Percentiles rank a stretch among this genome's conserved stretches.
Evolutionary conservation across 1,284 basidiomycete species (phyloP).

Genomic region (Porodaedalea pini): DNA sequence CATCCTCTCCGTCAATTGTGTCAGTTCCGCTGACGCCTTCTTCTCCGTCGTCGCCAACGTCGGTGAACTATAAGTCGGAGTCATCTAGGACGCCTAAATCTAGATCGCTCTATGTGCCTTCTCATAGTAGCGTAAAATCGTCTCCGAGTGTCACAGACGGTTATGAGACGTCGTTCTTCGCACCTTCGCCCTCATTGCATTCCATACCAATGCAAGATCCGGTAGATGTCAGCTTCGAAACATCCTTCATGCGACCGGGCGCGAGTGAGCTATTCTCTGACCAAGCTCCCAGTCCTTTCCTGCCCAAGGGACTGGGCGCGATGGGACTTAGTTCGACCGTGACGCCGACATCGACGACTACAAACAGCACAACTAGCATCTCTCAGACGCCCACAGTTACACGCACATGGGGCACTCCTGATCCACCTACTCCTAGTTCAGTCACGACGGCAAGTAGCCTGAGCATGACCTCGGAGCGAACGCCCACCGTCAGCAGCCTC

Average conservation of each 20-base stretch:
- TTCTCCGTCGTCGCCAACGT: conserved; percentile 16
- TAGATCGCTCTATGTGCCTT: conserved; percentile 15
- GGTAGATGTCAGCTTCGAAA: conserved; percentile 59
- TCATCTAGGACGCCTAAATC: conserved; percentile 9
- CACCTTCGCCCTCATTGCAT: conserved; percentile 60
- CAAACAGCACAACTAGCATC: conserved; percentile 3
- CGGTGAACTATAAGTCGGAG: neutral
- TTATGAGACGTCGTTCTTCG: conserved; percentile 67
- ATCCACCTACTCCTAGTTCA: conserved; percentile 36
- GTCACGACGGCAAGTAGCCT: conserved; percentile 2
- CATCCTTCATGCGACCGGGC: conserved; percentile 38
- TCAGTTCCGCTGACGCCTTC: conserved; percentile 11
- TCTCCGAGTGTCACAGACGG: conserved; percentile 47
- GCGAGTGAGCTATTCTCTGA: conserved; percentile 9
- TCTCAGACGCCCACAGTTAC: neutral
- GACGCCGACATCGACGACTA: conserved; percentile 8
- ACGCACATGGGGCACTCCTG: conserved; percentile 26
- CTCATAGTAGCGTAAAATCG: conserved; percentile 10
- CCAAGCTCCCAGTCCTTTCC: conserved; percentile 10
- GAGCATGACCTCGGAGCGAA: neutral
- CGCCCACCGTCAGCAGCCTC: neutral
- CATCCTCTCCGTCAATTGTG: conserved; percentile 17
- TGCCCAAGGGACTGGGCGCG: neutral
- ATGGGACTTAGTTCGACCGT: neutral
- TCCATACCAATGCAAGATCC: conserved; percentile 56